Base-by-base conservation (phyloP, 176 grass and related monocot genomes). In the Thalia dealbata region DNA sequence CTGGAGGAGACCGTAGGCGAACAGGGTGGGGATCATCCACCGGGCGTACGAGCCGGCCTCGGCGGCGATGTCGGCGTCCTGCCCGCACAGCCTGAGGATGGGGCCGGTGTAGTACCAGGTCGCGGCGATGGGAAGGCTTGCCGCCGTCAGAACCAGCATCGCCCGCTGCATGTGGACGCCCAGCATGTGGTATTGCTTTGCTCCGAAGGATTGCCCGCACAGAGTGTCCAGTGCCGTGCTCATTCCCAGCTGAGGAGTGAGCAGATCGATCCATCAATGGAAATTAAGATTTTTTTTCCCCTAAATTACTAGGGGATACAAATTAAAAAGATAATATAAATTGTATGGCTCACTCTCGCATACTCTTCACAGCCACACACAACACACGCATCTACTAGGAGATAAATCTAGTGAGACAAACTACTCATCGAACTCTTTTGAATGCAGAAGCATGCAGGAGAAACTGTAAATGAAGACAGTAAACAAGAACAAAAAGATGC, bases 191-290 rank as follows among this genome's bases (percentile, higher is more conserved):
- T 84, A 84, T 35, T 82, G 81, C 70, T 91, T 80, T 76, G 81
- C 88, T 73, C 88, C 88, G 32, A 79, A 79, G 50, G 88, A 81
- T 69, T 91, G 88, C 25, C 88, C 84, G 50, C 88, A 87, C 23
- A 91, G 88, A 91, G 88, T 91, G 70, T 91, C 88, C 79, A 91
- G 70, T 26, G 75, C 88, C 14, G 67, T 77, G 46, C 81, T 82
- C 58, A 91, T 58, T 74, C 84, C 88, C 59, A 84, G 78, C 88
- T 90, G 61, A 72, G 32, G n/a, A n/a, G n/a, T n/a, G n/a, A 2
- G 32, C 32, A 4, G 32, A 38, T n/a, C n/a, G 32, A 38, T 38
- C 32, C 32, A 4, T 38, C 7, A 11, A 61, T 13, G 24, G 12
- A 45, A 25, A 78, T 61, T 38, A 1, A 68, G 24, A 89, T 76